These are phyloP conservation scores for Claviceps arundinis DNA, from an alignment of 2,329 filamentous ascomycete genomes.

Conservation along the genomic window DNA sequence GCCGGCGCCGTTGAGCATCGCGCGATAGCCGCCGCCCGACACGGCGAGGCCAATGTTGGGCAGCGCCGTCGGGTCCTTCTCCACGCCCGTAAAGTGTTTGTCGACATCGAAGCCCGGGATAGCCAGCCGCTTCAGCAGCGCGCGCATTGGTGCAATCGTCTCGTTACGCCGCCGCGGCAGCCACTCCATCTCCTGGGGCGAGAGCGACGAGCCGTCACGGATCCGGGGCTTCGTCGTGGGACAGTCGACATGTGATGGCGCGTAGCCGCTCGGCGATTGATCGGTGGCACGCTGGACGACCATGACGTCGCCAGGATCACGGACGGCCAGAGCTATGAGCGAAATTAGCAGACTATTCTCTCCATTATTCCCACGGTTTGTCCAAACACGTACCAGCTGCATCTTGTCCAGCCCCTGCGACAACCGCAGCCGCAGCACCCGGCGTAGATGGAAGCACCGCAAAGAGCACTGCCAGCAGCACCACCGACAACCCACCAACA, in stretches of 20 bases:
- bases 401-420: slow-evolving; percentile 1
- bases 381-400: slow-evolving; percentile 4
- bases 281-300: slow-evolving; percentile 14
- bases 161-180: slow-evolving; percentile 55
- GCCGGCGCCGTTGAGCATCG: slow-evolving; percentile 74
- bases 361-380: too few relatives aligned
- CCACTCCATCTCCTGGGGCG: slow-evolving; percentile 60
- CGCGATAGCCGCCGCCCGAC: slow-evolving; percentile 76
- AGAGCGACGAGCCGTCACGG: slow-evolving; percentile 48
- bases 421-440: slow-evolving; percentile 1
- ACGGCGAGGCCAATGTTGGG: slow-evolving; percentile 59
- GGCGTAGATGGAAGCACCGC: neutral
- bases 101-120: slow-evolving; percentile 70
- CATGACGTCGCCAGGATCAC: slow-evolving; percentile 6
- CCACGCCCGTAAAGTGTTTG: slow-evolving; percentile 44
- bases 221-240: slow-evolving; percentile 56
- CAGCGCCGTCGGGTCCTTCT: slow-evolving; percentile 21
- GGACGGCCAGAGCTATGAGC: neutral
- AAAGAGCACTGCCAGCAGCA: slow-evolving; percentile 9
- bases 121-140: slow-evolving; percentile 56
- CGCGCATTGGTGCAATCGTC: slow-evolving; percentile 61
- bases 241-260: slow-evolving; percentile 54
- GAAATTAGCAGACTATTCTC: neutral
- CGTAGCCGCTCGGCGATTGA: slow-evolving; percentile 43
- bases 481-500: slow-evolving; percentile 6